Conservation (phyloP, 495 filamentous ascomycete genomes). For the Neurospora sp. region DNA sequence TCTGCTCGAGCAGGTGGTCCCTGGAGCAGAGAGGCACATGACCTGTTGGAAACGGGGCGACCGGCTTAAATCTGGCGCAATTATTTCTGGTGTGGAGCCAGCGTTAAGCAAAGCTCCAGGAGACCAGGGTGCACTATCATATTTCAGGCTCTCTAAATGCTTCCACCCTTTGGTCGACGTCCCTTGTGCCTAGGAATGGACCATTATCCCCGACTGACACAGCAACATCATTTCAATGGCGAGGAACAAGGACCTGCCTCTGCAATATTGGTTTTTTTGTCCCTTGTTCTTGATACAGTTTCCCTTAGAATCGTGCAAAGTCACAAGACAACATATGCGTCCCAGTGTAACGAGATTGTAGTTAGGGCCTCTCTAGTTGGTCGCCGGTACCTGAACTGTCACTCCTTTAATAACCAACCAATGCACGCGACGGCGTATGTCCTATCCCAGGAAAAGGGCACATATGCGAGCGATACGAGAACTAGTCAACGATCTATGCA, state of each 20-base stretch:
- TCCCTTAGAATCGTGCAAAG: neutral
- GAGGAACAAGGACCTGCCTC: neutral
- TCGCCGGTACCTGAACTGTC: neutral
- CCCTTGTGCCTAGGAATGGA: neutral
- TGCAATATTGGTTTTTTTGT: neutral
- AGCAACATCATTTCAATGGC: neutral
- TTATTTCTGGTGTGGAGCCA: neutral
- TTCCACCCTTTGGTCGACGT: neutral
- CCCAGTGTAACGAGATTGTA: neutral
- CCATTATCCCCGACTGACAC: neutral
- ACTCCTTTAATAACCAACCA: neutral
- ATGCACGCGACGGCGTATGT: neutral
- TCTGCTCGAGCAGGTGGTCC: conserved; percentile 34
- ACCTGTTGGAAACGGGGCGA: conserved; percentile 36
- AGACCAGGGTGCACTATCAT: neutral
- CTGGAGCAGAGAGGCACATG: conserved; percentile 44
- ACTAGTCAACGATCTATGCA: neutral
- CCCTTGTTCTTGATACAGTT: neutral
- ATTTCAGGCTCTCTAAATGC: neutral
- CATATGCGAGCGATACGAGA: neutral
- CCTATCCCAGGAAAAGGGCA: neutral
- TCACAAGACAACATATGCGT: neutral
- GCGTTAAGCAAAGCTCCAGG: neutral
- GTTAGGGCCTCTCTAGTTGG: neutral
- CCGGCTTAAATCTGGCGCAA: conserved; percentile 14